Evolutionary conservation across 2,329 filamentous ascomycete species (phyloP).

Genomic region (Fusarium gaditjirri): DNA sequence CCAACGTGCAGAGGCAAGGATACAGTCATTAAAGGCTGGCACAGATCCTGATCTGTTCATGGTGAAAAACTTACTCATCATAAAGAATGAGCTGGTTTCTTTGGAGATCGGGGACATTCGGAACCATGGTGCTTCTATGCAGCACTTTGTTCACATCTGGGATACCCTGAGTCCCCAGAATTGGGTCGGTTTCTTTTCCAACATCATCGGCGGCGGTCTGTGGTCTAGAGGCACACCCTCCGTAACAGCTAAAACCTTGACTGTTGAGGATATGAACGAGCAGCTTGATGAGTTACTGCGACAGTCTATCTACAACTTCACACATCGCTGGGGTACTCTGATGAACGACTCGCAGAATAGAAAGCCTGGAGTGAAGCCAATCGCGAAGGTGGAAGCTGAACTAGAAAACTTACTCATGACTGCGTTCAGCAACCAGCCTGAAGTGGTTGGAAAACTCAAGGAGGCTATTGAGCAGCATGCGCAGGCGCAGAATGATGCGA

Average conservation of each 20-base stretch:
- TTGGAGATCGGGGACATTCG: constrained; percentile 86
- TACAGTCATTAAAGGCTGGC: constrained; percentile 69
- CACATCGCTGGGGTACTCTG: constrained; percentile 66
- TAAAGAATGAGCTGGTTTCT: constrained; percentile 95
- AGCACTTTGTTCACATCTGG: constrained; percentile 74
- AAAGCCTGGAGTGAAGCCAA: constrained; percentile 60
- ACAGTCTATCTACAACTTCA: constrained; percentile 71
- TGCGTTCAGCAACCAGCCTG: constrained; percentile 69
- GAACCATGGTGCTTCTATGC: constrained; percentile 60
- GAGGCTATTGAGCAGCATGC: constrained; percentile 69
- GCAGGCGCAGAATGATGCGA: constrained; percentile 61
- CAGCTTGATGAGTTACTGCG: constrained; percentile 71
- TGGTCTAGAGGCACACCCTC: constrained; percentile 55
- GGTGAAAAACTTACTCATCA: constrained; percentile 90
- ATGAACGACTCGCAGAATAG: constrained; percentile 60
- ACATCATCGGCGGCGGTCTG: constrained; percentile 65
- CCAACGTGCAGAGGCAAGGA: constrained; percentile 77
- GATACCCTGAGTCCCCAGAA: constrained; percentile 69
- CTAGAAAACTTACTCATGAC: constrained; percentile 65
- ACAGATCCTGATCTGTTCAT: constrained; percentile 89
- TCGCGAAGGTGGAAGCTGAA: constrained; percentile 65
- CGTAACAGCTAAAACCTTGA: constrained; percentile 54
- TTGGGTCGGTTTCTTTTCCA: constrained; percentile 68
- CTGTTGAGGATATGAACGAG: constrained; percentile 70
- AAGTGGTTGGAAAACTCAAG: constrained; percentile 68